phyloP scores from a whole-genome alignment of 169 alveolate genomes.

The Babesia caballi region DNA sequence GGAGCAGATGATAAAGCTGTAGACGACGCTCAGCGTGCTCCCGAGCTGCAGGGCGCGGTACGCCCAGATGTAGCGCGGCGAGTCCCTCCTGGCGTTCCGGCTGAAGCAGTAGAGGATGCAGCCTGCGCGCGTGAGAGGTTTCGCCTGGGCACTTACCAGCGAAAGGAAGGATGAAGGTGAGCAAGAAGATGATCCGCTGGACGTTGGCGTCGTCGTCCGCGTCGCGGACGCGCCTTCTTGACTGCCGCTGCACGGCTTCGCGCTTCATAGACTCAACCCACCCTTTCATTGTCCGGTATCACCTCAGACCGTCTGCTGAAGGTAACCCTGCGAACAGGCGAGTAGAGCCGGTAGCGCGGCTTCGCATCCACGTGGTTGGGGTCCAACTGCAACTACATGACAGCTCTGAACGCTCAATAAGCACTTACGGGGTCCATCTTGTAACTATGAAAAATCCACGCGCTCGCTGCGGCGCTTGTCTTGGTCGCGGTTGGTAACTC shows the following conservation, averaged over 20 bases:
- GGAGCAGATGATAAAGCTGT: slow-evolving; percentile 34
- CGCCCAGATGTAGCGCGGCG: slow-evolving; percentile 47
- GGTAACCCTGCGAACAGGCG: slow-evolving; percentile 16
- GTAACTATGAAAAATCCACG: too few species aligned
- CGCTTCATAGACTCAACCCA: too few species aligned
- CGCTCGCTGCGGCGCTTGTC: too few species aligned
- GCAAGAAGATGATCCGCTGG: slow-evolving; percentile 24
- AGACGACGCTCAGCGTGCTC: slow-evolving; percentile 40
- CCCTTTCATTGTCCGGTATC: not conserved
- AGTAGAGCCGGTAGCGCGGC: not conserved
- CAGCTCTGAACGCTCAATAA: not conserved
- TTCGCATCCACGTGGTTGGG: not conserved
- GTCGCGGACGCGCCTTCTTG: too few species aligned
- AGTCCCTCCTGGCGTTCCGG: not conserved
- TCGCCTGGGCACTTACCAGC: slow-evolving; percentile 1
- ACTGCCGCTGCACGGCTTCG: too few species aligned
- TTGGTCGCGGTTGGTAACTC: too few species aligned
- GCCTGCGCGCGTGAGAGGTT: slow-evolving; percentile 11
- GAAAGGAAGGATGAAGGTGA: slow-evolving; percentile 45
- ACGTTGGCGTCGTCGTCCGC: slow-evolving; percentile 17
- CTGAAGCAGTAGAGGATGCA: slow-evolving; percentile 25
- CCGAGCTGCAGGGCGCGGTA: slow-evolving; percentile 50
- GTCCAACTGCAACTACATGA: not conserved
- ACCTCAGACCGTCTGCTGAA: not conserved
- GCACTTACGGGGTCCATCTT: slow-evolving; percentile 5